Evolutionary conservation across 805 yeast genomes (phyloP).

Genomic region (Kluyveromyces starmeri): DNA sequence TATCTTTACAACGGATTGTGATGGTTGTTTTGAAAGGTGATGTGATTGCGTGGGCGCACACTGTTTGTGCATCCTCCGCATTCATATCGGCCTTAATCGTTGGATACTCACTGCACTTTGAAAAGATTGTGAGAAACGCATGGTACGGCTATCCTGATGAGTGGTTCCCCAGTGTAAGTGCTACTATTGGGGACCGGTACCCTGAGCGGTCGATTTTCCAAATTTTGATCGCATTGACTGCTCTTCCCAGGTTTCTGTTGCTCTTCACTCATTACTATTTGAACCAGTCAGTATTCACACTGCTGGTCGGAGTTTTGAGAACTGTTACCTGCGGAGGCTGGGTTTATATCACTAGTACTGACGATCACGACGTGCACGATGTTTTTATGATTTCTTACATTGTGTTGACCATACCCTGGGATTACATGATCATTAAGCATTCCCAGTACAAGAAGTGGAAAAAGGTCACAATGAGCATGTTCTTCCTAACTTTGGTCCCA

Average conservation of each 20-base stretch:
- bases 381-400: constrained; percentile 90
- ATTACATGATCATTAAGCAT: constrained; percentile 46
- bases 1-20: too few species aligned
- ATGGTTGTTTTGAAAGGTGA: constrained; percentile 48
- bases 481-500: constrained; percentile 71
- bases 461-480: constrained; percentile 44
- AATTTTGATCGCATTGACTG: constrained; percentile 79
- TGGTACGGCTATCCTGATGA: constrained; percentile 90
- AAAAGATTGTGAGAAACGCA: constrained; percentile 82
- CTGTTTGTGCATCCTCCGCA: constrained; percentile 63
- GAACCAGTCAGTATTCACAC: constrained; percentile 14
- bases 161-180: constrained; percentile 97
- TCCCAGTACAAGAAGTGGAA: constrained; percentile 35
- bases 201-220: constrained; percentile 94
- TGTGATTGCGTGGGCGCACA: constrained; percentile 62
- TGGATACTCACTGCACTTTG: constrained; percentile 71
- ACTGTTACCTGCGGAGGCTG: constrained; percentile 97
- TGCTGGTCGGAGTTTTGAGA: constrained; percentile 63
- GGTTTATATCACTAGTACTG: constrained; percentile 96
- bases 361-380: constrained; percentile 94
- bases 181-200: constrained; percentile 93
- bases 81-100: constrained; percentile 65
- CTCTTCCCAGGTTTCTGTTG: constrained; percentile 82
- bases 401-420: constrained; percentile 88
- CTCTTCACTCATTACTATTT: constrained; percentile 38